A percentile compares a stretch with the other conserved stretches of the same genome.
Evolutionary conservation across 306 rosid species (phyloP).

Genomic region (Cicer bijugum): DNA sequence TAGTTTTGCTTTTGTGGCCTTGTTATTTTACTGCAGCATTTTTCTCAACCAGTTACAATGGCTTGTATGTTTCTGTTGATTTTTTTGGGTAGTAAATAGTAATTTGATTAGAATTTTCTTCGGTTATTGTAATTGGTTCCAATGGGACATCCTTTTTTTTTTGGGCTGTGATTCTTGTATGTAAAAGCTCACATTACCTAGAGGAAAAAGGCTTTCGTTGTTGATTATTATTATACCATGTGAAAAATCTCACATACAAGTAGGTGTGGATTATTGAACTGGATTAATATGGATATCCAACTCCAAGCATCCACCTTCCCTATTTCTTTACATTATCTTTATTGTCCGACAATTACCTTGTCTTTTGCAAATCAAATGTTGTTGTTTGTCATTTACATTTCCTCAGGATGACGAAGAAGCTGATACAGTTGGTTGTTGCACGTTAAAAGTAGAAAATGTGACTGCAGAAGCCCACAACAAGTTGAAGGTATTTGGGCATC

Average conservation of each 20-base stretch:
- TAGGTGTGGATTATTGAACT: constrained; percentile 7
- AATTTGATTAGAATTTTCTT: constrained; percentile 4
- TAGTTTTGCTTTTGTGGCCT: not conserved
- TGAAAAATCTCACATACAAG: constrained; percentile 20
- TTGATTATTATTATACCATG: not conserved
- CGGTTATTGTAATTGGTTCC: not conserved
- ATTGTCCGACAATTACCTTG: constrained; percentile 11
- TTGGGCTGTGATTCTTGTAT: not conserved
- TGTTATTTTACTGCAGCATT: not conserved
- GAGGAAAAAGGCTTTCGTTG: not conserved
- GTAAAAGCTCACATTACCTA: not conserved
- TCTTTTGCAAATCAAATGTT: constrained; percentile 14
- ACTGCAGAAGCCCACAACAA: constrained; percentile 68
- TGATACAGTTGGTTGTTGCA: constrained; percentile 99
- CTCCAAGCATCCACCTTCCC: not conserved
- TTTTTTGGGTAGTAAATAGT: not conserved
- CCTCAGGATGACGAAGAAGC: constrained; percentile 98
- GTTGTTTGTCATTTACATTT: constrained; percentile 36
- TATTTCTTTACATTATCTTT: not conserved
- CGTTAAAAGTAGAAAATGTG: constrained; percentile 95
- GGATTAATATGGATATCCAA: not conserved
- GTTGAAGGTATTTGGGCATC: constrained; percentile 64
- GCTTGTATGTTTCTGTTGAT: not conserved
- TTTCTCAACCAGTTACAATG: not conserved
- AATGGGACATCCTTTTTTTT: not conserved